These are phyloP conservation scores for Epichloe coenophiala DNA, from an alignment of 2,329 filamentous ascomycete genomes.

Conservation along the genomic window DNA sequence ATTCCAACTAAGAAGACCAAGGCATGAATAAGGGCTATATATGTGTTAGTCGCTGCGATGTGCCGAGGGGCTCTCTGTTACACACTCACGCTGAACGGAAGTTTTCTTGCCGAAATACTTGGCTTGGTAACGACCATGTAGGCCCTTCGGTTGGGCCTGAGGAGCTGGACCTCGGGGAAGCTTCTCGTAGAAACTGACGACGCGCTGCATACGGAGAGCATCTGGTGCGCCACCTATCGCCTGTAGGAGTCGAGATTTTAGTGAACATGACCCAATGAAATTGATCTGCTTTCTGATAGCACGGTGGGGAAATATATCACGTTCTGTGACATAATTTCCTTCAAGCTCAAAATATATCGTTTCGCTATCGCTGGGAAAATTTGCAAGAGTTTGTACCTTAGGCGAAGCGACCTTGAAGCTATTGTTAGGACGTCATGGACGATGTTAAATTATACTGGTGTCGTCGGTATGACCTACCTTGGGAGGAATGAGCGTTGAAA, in stretches of 20 bases:
- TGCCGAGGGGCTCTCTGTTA: slow-evolving; percentile 12
- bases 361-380: neutral
- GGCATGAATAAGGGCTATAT: slow-evolving; percentile 71
- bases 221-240: slow-evolving; percentile 90
- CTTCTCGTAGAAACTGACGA: slow-evolving; percentile 98
- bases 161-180: slow-evolving; percentile 87
- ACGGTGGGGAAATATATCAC: neutral
- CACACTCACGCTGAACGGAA: slow-evolving; percentile 85
- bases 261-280: slow-evolving; percentile 9
- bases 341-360: neutral
- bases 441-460: neutral
- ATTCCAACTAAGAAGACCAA: slow-evolving; percentile 65
- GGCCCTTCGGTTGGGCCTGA: slow-evolving; percentile 65
- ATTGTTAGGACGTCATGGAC: slow-evolving; percentile 11
- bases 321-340: neutral
- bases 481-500: slow-evolving; percentile 97
- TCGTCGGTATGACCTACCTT: slow-evolving; percentile 53
- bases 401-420: slow-evolving; percentile 59
- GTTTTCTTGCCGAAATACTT: slow-evolving; percentile 94
- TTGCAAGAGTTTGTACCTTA: slow-evolving; percentile 40
- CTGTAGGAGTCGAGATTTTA: slow-evolving; percentile 36
- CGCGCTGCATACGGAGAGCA: slow-evolving; percentile 93
- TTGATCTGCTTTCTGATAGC: neutral
- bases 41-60: slow-evolving; percentile 9
- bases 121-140: slow-evolving; percentile 78